phyloP scores from a whole-genome alignment of 129 eudicot genomes.

The Apium graveolens region DNA sequence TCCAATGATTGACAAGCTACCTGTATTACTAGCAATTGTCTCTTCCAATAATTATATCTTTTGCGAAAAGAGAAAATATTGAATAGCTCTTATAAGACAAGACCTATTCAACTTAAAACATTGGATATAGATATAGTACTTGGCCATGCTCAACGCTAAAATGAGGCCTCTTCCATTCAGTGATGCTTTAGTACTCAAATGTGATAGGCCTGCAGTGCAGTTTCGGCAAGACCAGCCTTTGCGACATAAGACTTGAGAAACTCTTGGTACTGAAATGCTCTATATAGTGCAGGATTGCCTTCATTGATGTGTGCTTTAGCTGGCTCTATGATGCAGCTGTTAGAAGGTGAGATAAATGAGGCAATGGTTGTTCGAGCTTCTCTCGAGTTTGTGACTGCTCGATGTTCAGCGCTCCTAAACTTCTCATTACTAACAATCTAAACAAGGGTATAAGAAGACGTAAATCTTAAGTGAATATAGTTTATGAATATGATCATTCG shows the following conservation, averaged over 20 bases:
- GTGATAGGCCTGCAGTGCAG: background rate
- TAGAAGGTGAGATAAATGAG: constrained; percentile 9
- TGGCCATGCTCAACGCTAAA: background rate
- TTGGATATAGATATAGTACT: no score
- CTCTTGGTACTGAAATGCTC: constrained; percentile 21
- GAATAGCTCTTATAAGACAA: no score
- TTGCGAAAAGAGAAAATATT: no score
- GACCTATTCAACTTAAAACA: no score
- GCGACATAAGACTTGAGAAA: constrained; percentile 12
- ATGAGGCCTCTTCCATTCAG: background rate
- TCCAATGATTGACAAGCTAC: no score
- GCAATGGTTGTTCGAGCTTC: constrained; percentile 5
- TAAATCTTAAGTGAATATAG: background rate
- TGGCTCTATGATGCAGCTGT: constrained; percentile 30
- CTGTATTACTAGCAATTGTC: no score
- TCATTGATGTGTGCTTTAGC: constrained; percentile 27
- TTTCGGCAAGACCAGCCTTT: background rate
- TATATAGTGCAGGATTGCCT: constrained; percentile 16
- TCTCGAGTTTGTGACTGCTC: constrained; percentile 10
- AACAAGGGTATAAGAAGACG: background rate
- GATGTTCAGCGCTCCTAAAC: constrained; percentile 4
- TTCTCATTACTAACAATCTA: constrained; percentile 8
- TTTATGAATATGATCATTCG: background rate
- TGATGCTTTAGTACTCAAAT: background rate
- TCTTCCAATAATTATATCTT: no score